A percentile compares a stretch with the other conserved stretches of the same genome.
Evolutionary conservation across 345 rosid genomes (phyloP).

Genomic region (Hevea brasiliensis): DNA sequence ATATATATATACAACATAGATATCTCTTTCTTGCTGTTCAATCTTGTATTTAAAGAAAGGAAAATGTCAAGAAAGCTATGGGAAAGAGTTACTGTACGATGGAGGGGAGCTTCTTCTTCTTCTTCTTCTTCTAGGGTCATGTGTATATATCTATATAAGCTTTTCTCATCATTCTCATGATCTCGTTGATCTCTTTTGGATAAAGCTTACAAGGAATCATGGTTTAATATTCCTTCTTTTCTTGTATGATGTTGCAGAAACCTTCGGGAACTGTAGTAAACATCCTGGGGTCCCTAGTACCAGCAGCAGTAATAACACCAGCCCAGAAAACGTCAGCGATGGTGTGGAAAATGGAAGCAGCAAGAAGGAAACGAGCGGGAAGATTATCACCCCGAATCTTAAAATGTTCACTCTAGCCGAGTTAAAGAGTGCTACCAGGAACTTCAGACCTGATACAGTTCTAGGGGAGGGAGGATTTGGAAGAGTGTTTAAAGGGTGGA

Average conservation of each 20-base stretch:
- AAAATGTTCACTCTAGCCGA: constrained; percentile 58
- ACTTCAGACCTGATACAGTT: constrained; percentile 66
- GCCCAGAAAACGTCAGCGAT: not conserved
- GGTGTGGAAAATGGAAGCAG: not conserved
- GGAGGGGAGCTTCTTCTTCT: too few species aligned
- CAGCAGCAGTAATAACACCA: not conserved
- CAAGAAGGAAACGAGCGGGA: not conserved
- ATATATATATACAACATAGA: too few species aligned
- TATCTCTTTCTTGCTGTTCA: not conserved
- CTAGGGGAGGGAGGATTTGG: constrained; percentile 96
- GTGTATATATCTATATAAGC: too few species aligned
- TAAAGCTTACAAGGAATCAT: too few species aligned
- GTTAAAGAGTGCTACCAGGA: constrained; percentile 64
- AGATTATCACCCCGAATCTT: constrained; percentile 33
- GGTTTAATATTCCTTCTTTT: not conserved
- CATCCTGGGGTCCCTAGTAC: not conserved
- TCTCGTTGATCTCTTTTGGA: too few species aligned
- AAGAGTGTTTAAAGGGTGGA: constrained; percentile 83
- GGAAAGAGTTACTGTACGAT: too few species aligned
- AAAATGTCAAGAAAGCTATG: not conserved
- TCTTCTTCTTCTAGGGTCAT: too few species aligned
- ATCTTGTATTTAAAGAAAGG: not conserved
- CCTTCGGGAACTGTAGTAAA: not conserved
- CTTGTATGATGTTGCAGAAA: not conserved
- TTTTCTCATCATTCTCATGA: too few species aligned